phyloP scores from a whole-genome alignment of 208 protist species.

The Leishmania gerbilli region DNA sequence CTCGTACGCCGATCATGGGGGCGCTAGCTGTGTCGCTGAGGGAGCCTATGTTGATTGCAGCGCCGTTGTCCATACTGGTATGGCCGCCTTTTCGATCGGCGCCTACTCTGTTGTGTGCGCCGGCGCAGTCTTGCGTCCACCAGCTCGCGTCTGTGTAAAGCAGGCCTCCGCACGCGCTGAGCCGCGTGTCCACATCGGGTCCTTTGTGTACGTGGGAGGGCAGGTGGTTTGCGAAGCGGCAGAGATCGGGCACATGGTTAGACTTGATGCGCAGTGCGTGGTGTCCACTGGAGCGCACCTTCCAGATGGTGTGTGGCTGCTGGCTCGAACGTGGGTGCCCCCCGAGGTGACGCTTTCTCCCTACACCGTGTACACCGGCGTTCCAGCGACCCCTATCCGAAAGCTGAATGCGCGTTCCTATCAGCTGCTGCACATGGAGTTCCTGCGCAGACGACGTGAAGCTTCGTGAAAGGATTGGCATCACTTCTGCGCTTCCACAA shows the following conservation, averaged over 20 bases:
- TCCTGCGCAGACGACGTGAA: slow-evolving; percentile 25
- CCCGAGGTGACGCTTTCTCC: slow-evolving; percentile 53
- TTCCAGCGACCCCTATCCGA: slow-evolving; percentile 44
- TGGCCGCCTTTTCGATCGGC: slow-evolving; percentile 22
- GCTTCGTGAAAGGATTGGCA: not conserved
- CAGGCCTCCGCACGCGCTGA: slow-evolving; percentile 31
- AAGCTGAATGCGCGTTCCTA: slow-evolving; percentile 41
- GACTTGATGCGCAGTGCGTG: slow-evolving; percentile 62
- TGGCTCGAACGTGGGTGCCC: slow-evolving; percentile 46
- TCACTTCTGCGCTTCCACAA: not conserved
- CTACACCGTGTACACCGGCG: slow-evolving; percentile 60
- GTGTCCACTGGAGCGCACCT: slow-evolving; percentile 51
- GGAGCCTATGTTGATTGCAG: not conserved
- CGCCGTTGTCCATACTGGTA: slow-evolving; percentile 37
- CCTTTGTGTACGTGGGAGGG: slow-evolving; percentile 52
- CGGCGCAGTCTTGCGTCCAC: slow-evolving; percentile 51
- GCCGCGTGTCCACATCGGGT: slow-evolving; percentile 37
- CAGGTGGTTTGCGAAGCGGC: slow-evolving; percentile 60
- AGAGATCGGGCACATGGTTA: slow-evolving; percentile 52
- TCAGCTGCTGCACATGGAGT: slow-evolving; percentile 48
- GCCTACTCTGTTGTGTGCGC: slow-evolving; percentile 36
- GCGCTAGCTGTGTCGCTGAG: not conserved
- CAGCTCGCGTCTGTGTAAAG: slow-evolving; percentile 48
- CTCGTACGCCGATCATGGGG: slow-evolving; percentile 10
- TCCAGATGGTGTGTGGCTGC: slow-evolving; percentile 68